phyloP scores from a whole-genome alignment of 805 yeast genomes.

The Wickerhamomyces subpelliculosus region DNA sequence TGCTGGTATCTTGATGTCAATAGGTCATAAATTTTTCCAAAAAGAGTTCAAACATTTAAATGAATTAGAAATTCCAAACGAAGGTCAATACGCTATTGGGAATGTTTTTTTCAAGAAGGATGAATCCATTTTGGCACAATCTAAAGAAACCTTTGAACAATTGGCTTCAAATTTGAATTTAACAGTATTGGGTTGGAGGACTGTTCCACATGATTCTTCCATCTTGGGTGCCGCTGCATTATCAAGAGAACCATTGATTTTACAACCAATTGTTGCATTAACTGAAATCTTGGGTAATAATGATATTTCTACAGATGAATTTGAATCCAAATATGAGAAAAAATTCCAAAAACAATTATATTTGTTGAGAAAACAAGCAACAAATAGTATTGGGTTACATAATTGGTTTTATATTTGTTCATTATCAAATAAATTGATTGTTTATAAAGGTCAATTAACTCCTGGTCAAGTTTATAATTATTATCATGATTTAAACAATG shows the following conservation, averaged over 20 bases:
- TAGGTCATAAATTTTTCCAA: conserved; percentile 81
- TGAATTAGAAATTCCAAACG: conserved; percentile 60
- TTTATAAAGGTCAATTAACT: conserved; percentile 95
- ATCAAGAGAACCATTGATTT: conserved; percentile 81
- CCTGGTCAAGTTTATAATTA: conserved; percentile 94
- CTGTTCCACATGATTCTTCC: conserved; percentile 90
- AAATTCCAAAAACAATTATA: conserved; percentile 78
- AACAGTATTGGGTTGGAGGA: conserved; percentile 88
- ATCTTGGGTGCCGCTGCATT: conserved; percentile 92
- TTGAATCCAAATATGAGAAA: conserved; percentile 48
- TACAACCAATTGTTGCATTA: conserved; percentile 90
- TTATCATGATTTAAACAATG: conserved; percentile 87
- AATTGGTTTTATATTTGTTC: conserved; percentile 98
- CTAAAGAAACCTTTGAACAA: conserved; percentile 71
- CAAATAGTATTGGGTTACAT: conserved; percentile 87
- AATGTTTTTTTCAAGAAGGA: conserved; percentile 91
- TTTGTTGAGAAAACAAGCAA: conserved; percentile 80
- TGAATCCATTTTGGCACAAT: conserved; percentile 54
- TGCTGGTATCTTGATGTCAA: conserved; percentile 91
- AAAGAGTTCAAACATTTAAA: conserved; percentile 77
- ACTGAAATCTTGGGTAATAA: conserved; percentile 37
- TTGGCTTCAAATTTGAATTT: conserved; percentile 74
- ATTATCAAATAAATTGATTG: conserved; percentile 79
- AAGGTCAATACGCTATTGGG: conserved; percentile 92
- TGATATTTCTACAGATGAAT: conserved; percentile 40